Conservation (phyloP, 108 stramenopile species). For the Cylindrotheca fusiformis region DNA sequence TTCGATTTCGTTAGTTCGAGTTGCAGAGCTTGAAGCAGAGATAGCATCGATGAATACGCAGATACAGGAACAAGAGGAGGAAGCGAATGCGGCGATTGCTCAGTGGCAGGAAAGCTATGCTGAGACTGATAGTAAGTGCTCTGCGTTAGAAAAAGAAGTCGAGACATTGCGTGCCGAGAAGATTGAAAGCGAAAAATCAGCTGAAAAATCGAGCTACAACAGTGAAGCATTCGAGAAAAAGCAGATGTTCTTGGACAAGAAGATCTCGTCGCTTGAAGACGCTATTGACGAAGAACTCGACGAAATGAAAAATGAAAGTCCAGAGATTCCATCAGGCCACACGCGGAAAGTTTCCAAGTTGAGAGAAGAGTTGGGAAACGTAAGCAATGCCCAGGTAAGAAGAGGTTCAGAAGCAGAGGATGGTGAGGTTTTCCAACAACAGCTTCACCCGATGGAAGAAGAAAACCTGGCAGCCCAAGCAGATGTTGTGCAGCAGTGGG, state of each 20-base stretch:
- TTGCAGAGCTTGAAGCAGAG: slow-evolving; percentile 40
- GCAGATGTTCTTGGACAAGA: background rate
- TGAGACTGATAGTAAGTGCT: slow-evolving; percentile 15
- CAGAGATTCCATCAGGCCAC: background rate
- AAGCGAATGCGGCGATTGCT: slow-evolving; percentile 43
- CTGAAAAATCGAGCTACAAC: background rate
- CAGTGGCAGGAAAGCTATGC: slow-evolving; percentile 42
- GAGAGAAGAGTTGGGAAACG: slow-evolving; percentile 3
- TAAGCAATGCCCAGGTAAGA: background rate
- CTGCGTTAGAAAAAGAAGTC: slow-evolving; percentile 15
- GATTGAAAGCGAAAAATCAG: background rate
- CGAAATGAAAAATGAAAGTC: background rate
- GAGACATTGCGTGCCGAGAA: background rate
- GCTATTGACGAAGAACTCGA: slow-evolving; percentile 1
- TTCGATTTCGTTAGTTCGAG: no score
- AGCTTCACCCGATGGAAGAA: no score
- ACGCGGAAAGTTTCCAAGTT: background rate
- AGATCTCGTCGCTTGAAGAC: background rate
- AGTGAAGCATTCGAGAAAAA: slow-evolving; percentile 3
- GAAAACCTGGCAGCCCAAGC: slow-evolving; percentile 5
- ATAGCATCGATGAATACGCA: slow-evolving; percentile 38
- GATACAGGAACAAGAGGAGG: slow-evolving; percentile 46
- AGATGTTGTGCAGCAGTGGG: slow-evolving; percentile 28
- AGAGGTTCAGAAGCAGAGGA: background rate
- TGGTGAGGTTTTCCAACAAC: no score